These are phyloP conservation scores for Populus euphratica DNA, from an alignment of 345 rosid genomes.

Conservation along the genomic window DNA sequence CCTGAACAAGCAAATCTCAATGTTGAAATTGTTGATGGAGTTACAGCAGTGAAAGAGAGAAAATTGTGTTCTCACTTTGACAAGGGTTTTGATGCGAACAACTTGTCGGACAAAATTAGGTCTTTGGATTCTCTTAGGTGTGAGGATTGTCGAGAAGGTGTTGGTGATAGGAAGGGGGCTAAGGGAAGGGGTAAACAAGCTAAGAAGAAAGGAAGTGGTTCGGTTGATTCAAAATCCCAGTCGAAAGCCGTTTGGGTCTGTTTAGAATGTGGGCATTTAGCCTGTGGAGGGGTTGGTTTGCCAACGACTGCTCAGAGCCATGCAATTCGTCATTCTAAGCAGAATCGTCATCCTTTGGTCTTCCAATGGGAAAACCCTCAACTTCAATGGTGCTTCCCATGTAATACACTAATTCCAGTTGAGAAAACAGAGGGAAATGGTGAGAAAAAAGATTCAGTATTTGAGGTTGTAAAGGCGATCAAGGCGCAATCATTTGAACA, in stretches of 20 bases:
- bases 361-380: constrained; percentile 80
- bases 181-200: constrained; percentile 68
- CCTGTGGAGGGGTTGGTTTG: constrained; percentile 86
- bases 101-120: constrained; percentile 52
- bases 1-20: constrained; percentile 32
- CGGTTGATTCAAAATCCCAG: constrained; percentile 48
- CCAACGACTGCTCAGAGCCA: constrained; percentile 78
- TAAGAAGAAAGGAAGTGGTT: constrained; percentile 39
- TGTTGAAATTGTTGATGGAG: constrained; percentile 32
- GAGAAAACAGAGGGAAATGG: constrained; percentile 60
- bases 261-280: constrained; percentile 83
- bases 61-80: constrained; percentile 59
- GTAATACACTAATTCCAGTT: constrained; percentile 57
- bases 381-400: constrained; percentile 81
- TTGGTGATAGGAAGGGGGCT: constrained; percentile 50
- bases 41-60: constrained; percentile 37
- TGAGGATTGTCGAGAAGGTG: constrained; percentile 70
- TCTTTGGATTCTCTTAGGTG: constrained; percentile 53
- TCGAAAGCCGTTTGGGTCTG: constrained; percentile 83
- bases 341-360: constrained; percentile 62
- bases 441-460: constrained; percentile 51
- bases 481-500: constrained; percentile 42
- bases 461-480: constrained; percentile 56
- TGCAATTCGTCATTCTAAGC: constrained; percentile 62
- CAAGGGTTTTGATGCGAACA: constrained; percentile 56